Evolutionary conservation across 176 grass and related monocot genomes (phyloP), one percentile per base, ranked within the genome.

Genomic region (Musa troglodytarum): DNA sequence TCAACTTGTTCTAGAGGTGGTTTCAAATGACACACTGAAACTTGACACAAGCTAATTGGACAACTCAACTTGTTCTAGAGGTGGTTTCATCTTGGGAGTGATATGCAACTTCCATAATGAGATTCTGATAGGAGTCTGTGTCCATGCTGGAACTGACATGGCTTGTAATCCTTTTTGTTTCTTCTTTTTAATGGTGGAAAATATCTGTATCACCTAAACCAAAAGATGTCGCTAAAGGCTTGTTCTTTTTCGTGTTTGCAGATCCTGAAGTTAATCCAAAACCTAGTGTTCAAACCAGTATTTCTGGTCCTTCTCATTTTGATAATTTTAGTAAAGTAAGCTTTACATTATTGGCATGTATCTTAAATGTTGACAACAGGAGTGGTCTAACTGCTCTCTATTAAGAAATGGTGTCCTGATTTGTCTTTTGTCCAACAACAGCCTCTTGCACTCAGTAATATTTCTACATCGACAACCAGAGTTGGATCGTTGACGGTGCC

Each of bases 261-360:
- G 82, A 80, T 52, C 28, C 72, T 75, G 79, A 86, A 19, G 78
- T 89, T 75, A 84, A 92, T 84, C 78, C 82, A 80, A 91, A 92
- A 75, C 51, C 81, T 76, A 89, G 75, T 82, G 62, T 63, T 28
- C 82, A 80, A 71, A 66, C 80, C 57, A 77, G 80, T 82, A 75
- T 26, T 80, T 81, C 81, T n/a, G 81, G 79, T 2, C 68, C 82
- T 67, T 75, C 89, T 79, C 87, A 87, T 59, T 87, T 92, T 67
- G 81, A 72, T 76, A 88, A 57, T 52, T 86, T 87, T 34, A 72
- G 74, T 59, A 88, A 83, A 81, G 92, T 96, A 82, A 57, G 66
- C n/a, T 73, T 70, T 17, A 50, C 34, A 43, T 43, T 69, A 16
- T 69, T 43, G 16, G 67, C 12, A 69, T 69, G 43, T 25, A 50